Evolutionary conservation across 1,284 basidiomycete species (phyloP).

Genomic region (Papiliotrema fonsecae): DNA sequence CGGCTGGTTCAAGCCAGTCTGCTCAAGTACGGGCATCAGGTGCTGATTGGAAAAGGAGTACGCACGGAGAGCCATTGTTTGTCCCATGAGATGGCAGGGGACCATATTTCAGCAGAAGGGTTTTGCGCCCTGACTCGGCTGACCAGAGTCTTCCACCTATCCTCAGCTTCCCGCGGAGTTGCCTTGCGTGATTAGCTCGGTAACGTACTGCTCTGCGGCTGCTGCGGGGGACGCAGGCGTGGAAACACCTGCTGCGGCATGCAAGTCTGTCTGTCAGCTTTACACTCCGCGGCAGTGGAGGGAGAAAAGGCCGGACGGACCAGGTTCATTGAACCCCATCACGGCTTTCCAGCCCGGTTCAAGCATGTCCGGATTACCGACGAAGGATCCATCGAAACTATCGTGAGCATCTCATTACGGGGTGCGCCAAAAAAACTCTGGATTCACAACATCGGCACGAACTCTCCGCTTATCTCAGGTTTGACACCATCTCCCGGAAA

Average conservation of each 20-base stretch:
- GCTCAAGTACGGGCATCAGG: background rate
- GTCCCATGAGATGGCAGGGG: constrained; percentile 18
- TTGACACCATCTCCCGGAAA: constrained; percentile 6
- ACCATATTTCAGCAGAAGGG: constrained; percentile 14
- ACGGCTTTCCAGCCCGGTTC: constrained; percentile 16
- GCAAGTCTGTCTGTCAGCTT: no score
- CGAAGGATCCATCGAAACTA: constrained; percentile 12
- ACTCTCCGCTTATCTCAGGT: constrained; percentile 11
- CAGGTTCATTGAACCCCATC: constrained; percentile 29
- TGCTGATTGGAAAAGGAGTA: background rate
- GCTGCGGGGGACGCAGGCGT: no score
- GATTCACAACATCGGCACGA: constrained; percentile 25
- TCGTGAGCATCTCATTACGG: background rate
- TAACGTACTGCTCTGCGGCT: no score
- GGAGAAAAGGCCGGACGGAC: no score
- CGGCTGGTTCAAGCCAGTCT: no score
- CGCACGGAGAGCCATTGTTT: constrained; percentile 18
- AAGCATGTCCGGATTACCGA: constrained; percentile 7
- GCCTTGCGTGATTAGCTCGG: no score
- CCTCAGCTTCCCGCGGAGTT: constrained; percentile 2
- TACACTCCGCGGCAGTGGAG: no score
- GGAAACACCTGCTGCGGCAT: no score
- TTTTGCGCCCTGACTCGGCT: constrained; percentile 9
- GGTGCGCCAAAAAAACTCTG: background rate
- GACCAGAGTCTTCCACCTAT: constrained; percentile 18